Conservation (phyloP, 768 basidiomycete genomes). For the Tulasnella sp. region DNA sequence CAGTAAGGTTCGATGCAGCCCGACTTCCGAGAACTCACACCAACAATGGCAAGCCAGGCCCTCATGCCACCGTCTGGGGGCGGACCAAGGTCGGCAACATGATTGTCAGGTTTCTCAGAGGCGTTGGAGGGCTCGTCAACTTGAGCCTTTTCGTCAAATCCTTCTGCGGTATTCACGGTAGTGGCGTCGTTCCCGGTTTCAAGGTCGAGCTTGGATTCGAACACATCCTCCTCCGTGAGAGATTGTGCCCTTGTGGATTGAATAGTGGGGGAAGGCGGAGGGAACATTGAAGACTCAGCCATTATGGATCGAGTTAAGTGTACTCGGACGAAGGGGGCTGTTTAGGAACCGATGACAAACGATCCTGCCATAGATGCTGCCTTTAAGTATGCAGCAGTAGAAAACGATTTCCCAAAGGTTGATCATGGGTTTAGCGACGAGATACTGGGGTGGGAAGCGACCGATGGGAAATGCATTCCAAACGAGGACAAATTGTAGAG, state of each 20-base stretch:
- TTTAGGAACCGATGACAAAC: background rate
- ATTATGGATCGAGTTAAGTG: background rate
- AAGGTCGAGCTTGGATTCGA: background rate
- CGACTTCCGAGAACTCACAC: background rate
- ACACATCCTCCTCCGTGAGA: background rate
- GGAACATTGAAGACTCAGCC: background rate
- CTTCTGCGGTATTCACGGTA: background rate
- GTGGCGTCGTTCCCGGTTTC: background rate
- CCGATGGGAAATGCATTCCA: background rate
- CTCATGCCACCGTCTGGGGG: conserved; percentile 5
- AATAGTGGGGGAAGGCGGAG: background rate
- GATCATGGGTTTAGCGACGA: background rate
- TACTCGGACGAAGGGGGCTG: background rate
- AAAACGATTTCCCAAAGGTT: background rate
- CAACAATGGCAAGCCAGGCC: conserved; percentile 5
- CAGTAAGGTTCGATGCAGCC: background rate
- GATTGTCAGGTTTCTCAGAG: background rate
- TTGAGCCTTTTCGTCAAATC: background rate
- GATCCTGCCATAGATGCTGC: background rate
- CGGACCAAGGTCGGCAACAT: background rate
- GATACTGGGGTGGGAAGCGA: background rate
- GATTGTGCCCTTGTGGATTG: background rate
- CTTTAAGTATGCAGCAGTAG: background rate
- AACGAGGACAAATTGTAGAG: background rate
- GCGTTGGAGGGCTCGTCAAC: background rate